These are phyloP conservation scores for Sungouiozyma ichnusensis DNA, from an alignment of 805 yeast species.

Conservation along the genomic window DNA sequence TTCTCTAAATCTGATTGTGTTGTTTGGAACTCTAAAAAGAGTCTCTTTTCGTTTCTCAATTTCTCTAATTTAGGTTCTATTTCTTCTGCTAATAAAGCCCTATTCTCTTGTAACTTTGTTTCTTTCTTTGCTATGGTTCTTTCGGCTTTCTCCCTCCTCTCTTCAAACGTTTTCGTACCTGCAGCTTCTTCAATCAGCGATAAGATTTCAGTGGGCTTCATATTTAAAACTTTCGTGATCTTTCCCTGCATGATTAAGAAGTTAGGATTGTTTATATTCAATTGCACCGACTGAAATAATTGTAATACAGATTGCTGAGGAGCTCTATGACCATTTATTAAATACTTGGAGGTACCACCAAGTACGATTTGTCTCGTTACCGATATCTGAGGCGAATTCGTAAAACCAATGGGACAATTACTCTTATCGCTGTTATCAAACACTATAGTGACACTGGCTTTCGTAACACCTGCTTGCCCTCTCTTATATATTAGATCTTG, in stretches of 20 bases:
- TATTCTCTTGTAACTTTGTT: constrained; percentile 67
- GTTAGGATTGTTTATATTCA: constrained; percentile 93
- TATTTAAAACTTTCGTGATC: constrained; percentile 91
- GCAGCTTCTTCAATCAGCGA: constrained; percentile 96
- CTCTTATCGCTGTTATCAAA: constrained; percentile 75
- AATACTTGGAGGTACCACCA: constrained; percentile 86
- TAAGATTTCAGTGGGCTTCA: constrained; percentile 86
- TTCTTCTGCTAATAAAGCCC: constrained; percentile 65
- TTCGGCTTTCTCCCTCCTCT: constrained; percentile 82
- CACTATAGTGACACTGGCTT: constrained; percentile 92
- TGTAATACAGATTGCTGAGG: constrained; percentile 88
- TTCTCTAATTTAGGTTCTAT: constrained; percentile 86
- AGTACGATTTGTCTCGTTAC: constrained; percentile 85
- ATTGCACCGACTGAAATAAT: constrained; percentile 86
- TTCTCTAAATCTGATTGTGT: constrained; percentile 73
- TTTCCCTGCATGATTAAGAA: constrained; percentile 98
- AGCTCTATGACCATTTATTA: constrained; percentile 92
- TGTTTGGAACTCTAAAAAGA: constrained; percentile 77
- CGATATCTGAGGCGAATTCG: constrained; percentile 63
- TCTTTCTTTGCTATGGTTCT: constrained; percentile 89
- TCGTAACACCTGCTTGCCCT: constrained; percentile 97
- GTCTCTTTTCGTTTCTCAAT: constrained; percentile 69
- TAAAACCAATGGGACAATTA: constrained; percentile 82
- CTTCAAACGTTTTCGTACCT: constrained; percentile 93
- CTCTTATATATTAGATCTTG: constrained; percentile 93